Base-by-base conservation (phyloP, 176 grass and related monocot species). In the Tuctoria greenei region DNA sequence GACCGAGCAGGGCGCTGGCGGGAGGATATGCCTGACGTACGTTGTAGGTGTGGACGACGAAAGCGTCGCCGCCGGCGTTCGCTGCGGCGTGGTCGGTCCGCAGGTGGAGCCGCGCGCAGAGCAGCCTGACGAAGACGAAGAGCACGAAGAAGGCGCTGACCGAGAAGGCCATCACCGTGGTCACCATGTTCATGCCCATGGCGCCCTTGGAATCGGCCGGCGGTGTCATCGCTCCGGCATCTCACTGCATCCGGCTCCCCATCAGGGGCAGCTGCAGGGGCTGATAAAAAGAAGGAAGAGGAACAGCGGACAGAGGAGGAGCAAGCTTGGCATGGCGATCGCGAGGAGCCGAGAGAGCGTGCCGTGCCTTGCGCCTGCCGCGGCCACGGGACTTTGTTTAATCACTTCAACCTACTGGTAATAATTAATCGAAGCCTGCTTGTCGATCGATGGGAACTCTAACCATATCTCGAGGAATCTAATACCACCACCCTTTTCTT, bases 91-190 rank as follows among this genome's bases (percentile, higher is more conserved):
- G 39, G 21, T 43, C 56, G 25, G 67, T 25, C 31, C 86, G 61
- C 59, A 93, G 84, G 10, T 83, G 78, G 71, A 90, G 77, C 43
- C 91, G 82, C 11, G 84, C 87, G 87, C 91, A 90, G 84, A 93
- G 85, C 58, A 93, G 71, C 73, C 91, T 81, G 42, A 85, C 69
- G 84, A 89, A 93, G 73, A 93, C 79, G 84, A 93, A 93, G 81
- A 91, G 81, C 47, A 91, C 86, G 69, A 91, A 91, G 85, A 87
- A 85, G 73, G 85, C 79, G 85, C 81, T 93, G 73, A 90, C 87
- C 4, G 91, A 86, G 91, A 93, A 93, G 45, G 87, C 91, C 77
- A 93, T 87, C 74, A 73, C 87, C 78, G 84, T 93, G 69, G 88
- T 93, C 52, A 93, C 87, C 78, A 79, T 51, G 79, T 85, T 90